A percentile compares a stretch with the other conserved stretches of the same genome.
Evolutionary conservation across 805 yeast genomes (phyloP).

Genomic region (Candida insectalens): DNA sequence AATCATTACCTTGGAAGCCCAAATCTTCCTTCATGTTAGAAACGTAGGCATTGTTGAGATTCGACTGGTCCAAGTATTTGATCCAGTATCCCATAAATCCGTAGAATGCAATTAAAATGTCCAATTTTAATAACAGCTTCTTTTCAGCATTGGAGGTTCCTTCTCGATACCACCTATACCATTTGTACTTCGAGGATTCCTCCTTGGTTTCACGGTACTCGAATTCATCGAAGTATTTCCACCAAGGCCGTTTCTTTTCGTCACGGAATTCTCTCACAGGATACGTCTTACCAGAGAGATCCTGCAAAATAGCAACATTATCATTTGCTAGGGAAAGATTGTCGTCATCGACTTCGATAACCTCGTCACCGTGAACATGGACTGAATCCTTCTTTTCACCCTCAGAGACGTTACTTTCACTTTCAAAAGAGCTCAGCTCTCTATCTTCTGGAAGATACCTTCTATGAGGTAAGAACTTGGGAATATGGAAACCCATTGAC

Average conservation of each 20-base stretch:
- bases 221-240: slow-evolving; percentile 50
- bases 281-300: slow-evolving; percentile 4
- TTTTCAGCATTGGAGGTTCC: slow-evolving; percentile 38
- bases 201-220: slow-evolving; percentile 40
- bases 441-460: slow-evolving; percentile 8
- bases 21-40: slow-evolving; percentile 52
- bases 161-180: slow-evolving; percentile 48
- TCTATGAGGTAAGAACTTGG: slow-evolving; percentile 6
- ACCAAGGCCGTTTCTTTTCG: slow-evolving; percentile 45
- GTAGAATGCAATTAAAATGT: slow-evolving; percentile 33
- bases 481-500: not conserved
- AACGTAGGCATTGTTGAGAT: slow-evolving; percentile 56
- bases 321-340: not conserved
- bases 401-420: no score
- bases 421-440: not conserved
- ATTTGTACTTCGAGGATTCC: slow-evolving; percentile 26
- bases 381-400: no score
- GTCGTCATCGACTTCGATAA: not conserved
- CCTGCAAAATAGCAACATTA: not conserved
- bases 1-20: slow-evolving; percentile 51
- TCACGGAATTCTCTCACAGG: slow-evolving; percentile 34
- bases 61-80: slow-evolving; percentile 27
- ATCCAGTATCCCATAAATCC: slow-evolving; percentile 15
- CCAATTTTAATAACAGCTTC: slow-evolving; percentile 41
- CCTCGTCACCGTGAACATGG: not conserved